Evolutionary conservation across 2,329 filamentous ascomycete species (phyloP), one percentile per base, ranked within the genome.

Genomic region (Cladosporium cucumerinum): DNA sequence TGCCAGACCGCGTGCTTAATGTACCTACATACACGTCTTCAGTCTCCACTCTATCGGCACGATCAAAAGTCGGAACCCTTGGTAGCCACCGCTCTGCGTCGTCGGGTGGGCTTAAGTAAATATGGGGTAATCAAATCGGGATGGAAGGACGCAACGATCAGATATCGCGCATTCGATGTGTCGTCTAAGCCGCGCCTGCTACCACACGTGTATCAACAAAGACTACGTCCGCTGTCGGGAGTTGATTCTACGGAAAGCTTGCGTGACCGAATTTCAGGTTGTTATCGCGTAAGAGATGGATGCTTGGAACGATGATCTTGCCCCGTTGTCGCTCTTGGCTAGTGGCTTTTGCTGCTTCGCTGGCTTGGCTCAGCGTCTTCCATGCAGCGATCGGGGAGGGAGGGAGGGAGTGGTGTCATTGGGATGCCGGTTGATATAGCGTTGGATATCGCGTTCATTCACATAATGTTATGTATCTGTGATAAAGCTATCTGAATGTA

Each of bases 71-170:
- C 51, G 51, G 51, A 52, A 28, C 26, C 26, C 26, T 28, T 28
- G 7, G 26, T 8, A n/a, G n/a, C 48, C 18, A 18, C 21, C 10
- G 49, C 49, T 12, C 32, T 7, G 8, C 30, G 18, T 32, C 18
- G 36, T 46, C 39, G 39, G 39, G 39, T 46, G 39, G 39, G 51
- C 26, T 54, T 32, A 54, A 54, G 51, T 54, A 54, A 54, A 54
- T 54, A 54, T 54, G 51, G 51, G 51, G 51, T 54, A 54, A 54
- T 54, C 49, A 30, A 7, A 52, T n/a, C 25, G 49, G 48, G 12
- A 51, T 14, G 48, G 26, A 16, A 12, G 2, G 5, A 34, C 12
- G 32, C 48, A 25, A 16, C 1, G 23, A 26, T 48, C 23, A 25
- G 5, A 52, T 52, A 52, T 52, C 49, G 49, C 49, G 49, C 49